Evolutionary conservation across 1,284 basidiomycete genomes (phyloP).

Genomic region (Flammula alnicola): DNA sequence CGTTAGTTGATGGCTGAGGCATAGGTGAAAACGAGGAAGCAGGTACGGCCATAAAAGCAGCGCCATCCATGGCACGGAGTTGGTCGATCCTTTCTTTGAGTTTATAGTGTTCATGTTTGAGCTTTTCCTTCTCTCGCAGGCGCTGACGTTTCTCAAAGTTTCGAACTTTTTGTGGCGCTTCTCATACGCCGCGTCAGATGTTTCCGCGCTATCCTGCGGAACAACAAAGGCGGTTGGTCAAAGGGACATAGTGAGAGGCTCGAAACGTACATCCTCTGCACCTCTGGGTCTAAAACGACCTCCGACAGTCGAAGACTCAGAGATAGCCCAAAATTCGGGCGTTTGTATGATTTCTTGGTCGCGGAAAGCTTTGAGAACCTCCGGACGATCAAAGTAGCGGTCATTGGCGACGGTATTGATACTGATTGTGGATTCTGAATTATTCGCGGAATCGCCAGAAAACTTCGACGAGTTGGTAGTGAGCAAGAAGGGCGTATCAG

Average conservation of each 20-base stretch:
- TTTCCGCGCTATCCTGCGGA: conserved; percentile 65
- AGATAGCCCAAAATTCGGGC: conserved; percentile 64
- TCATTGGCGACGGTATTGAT: conserved; percentile 65
- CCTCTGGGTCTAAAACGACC: conserved; percentile 69
- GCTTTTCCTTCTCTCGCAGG: conserved; percentile 86
- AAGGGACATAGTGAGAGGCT: conserved; percentile 6
- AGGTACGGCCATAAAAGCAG: conserved; percentile 68
- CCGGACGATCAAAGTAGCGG: conserved; percentile 78
- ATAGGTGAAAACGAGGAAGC: conserved; percentile 55
- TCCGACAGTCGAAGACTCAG: conserved; percentile 61
- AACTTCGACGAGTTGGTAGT: conserved; percentile 67
- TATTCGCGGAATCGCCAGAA: conserved; percentile 44
- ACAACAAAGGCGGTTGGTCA: conserved; percentile 6
- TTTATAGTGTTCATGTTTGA: conserved; percentile 90
- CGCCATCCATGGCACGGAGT: conserved; percentile 71
- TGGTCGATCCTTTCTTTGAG: conserved; percentile 88
- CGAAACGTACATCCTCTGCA: conserved; percentile 68
- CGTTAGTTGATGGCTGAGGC: conserved; percentile 28
- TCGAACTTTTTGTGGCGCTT: conserved; percentile 87
- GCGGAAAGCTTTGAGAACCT: conserved; percentile 71
- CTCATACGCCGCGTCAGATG: conserved; percentile 85
- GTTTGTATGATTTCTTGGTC: conserved; percentile 74
- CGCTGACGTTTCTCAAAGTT: conserved; percentile 85
- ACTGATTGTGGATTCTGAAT: conserved; percentile 41
- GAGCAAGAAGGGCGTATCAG: conserved; percentile 65